Evolutionary conservation across 176 grass and related monocot genomes (phyloP).

Genomic region (Ensete ventricosum): DNA sequence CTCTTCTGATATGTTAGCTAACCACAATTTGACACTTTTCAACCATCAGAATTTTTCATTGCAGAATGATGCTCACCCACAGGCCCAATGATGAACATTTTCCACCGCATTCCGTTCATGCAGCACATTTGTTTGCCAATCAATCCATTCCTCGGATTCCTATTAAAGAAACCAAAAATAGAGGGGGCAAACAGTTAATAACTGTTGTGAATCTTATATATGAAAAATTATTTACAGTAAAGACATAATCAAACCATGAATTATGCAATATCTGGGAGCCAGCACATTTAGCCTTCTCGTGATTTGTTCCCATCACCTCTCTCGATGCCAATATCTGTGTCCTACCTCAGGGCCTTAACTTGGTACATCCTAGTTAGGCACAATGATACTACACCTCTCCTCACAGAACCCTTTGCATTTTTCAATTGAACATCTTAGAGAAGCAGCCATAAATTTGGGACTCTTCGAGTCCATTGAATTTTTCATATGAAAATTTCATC

Average conservation of each 20-base stretch:
- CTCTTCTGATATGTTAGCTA: too few species aligned
- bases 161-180: neutral
- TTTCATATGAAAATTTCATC: too few species aligned
- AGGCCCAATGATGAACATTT: slow-evolving; percentile 97
- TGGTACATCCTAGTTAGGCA: neutral
- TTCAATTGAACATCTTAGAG: too few species aligned
- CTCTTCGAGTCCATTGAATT: too few species aligned
- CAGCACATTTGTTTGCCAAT: slow-evolving; percentile 61
- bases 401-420: too few species aligned
- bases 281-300: too few species aligned
- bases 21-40: neutral
- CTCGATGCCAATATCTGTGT: neutral
- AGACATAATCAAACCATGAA: too few species aligned
- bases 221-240: neutral
- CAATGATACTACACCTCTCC: neutral
- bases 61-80: slow-evolving; percentile 49
- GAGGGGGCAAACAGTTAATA: neutral
- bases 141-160: neutral
- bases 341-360: neutral
- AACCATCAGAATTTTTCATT: neutral
- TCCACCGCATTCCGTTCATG: slow-evolving; percentile 70
- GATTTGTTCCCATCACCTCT: neutral
- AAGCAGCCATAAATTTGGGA: too few species aligned
- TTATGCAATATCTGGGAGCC: too few species aligned
- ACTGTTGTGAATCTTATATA: neutral